phyloP scores from a whole-genome alignment of 805 yeast genomes.

The Millerago galiae region DNA sequence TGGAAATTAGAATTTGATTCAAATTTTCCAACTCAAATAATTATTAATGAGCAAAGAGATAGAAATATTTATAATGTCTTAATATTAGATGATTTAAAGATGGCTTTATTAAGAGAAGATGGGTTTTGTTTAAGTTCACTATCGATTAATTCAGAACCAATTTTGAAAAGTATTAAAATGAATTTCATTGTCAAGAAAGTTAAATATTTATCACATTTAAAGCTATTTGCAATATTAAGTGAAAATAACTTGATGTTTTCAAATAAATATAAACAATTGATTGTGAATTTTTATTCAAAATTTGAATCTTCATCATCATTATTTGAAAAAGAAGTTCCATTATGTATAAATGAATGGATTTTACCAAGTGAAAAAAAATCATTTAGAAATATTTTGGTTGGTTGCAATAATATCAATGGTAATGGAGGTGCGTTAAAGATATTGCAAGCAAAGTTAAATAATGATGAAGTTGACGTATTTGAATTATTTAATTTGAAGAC shows the following conservation, averaged over 20 bases:
- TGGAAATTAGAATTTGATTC: constrained; percentile 13
- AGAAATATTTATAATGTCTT: constrained; percentile 9
- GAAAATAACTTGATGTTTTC: constrained; percentile 17
- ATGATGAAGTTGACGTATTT: constrained; percentile 9
- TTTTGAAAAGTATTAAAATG: constrained; percentile 21
- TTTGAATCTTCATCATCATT: constrained; percentile 2
- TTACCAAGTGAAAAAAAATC: constrained; percentile 18
- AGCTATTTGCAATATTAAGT: constrained; percentile 17
- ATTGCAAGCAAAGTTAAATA: constrained; percentile 11
- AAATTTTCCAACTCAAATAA: constrained; percentile 13
- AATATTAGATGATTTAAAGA: constrained; percentile 5
- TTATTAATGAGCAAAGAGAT: constrained; percentile 17
- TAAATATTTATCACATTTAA: constrained; percentile 20
- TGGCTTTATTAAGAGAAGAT: constrained; percentile 28
- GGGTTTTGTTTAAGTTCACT: constrained; percentile 25
- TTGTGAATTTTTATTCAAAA: constrained; percentile 6
- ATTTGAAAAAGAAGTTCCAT: constrained; percentile 23
- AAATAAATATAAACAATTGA: constrained; percentile 11
- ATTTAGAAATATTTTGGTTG: constrained; percentile 26
- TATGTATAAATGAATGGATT: constrained; percentile 30
- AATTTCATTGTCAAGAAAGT: constrained; percentile 24
- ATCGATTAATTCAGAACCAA: constrained; percentile 11
- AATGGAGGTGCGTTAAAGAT: constrained; percentile 20
- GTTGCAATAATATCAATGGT: constrained; percentile 20
- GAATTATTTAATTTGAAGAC: constrained; percentile 17